Evolutionary conservation across 495 filamentous ascomycete genomes (phyloP), one percentile per base, ranked within the genome.

Genomic region (Xanthoparmelia taractica): DNA sequence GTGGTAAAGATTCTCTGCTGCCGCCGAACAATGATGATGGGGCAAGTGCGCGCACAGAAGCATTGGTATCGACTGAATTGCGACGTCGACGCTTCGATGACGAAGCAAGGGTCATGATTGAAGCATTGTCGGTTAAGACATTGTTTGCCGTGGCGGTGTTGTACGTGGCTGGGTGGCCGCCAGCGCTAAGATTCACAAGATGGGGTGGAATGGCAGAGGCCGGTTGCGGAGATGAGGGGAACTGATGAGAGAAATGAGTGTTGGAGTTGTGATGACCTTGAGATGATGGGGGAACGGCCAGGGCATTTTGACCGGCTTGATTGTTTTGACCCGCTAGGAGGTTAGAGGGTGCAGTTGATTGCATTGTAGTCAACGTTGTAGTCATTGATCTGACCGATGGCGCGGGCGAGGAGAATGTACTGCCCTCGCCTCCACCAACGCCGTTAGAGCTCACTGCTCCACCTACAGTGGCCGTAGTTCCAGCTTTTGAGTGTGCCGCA

Each of bases 311-410:
- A 66, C 63, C 60, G 55, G 70, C 72, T 38, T 54, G 64, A 20
- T 64, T 76, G 72, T 65, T 64, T 33, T 33, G 50, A 41, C 74
- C 76, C 52, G 79, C 78, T 58, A 86, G 72, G 17, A 85, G 80
- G 48, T 80, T 81, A 47, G 90, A 90, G 2, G 87, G 85, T 17
- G 87, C 85, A 37, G 86, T 78, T 6, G 94, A 97, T 72, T 98
- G 94, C 56, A 97, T 93, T 0, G 94, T 98, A 1, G 94, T 98
- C 58, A 98, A 81, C 6, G 94, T 97, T 0, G 94, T 98, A 2
- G 94, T 91, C 57, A 98, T 79, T 1, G 92, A 97, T 59, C 88
- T 90, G 33, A 94, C 86, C 7, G 92, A 97, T 5, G 92, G 92
- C 13, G 90, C 87, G 7, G 93, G 94, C 0, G 94, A 97, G 10